Percentiles rank a stretch among this genome's conserved stretches.
These are phyloP conservation scores for Tuber calosporum DNA, from an alignment of 495 filamentous ascomycete genomes.

Conservation along the genomic window DNA sequence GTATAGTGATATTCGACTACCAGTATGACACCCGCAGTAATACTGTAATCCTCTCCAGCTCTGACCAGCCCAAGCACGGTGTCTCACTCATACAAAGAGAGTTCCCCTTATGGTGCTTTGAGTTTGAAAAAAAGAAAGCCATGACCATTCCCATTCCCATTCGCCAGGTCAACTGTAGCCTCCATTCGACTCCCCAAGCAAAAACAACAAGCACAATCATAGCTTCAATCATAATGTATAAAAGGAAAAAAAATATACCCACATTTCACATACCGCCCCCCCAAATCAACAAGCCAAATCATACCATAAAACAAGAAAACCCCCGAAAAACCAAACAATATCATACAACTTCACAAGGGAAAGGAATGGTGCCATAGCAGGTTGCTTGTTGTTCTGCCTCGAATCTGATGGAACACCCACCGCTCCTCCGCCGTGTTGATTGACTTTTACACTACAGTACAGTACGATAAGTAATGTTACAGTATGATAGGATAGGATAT, in stretches of 20 bases:
- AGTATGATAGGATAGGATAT: background rate
- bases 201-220: constrained; percentile 8
- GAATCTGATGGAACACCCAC: background rate
- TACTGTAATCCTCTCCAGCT: background rate
- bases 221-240: constrained; percentile 6
- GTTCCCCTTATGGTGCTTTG: too few relatives aligned
- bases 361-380: background rate
- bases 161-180: too few relatives aligned
- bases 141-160: too few relatives aligned
- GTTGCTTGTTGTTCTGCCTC: background rate
- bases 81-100: background rate
- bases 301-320: constrained; percentile 1
- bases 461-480: background rate
- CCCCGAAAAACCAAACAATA: constrained; percentile 10
- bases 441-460: background rate
- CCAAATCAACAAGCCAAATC: background rate
- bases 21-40: too few relatives aligned
- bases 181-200: too few relatives aligned
- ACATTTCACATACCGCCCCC: constrained; percentile 13
- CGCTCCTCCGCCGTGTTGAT: background rate
- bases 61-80: background rate
- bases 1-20: too few relatives aligned
- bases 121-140: too few relatives aligned
- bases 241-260: constrained; percentile 7
- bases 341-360: constrained; percentile 3